Conservation (phyloP, 2,329 filamentous ascomycete species). For the Teratosphaeria nubilosa region DNA sequence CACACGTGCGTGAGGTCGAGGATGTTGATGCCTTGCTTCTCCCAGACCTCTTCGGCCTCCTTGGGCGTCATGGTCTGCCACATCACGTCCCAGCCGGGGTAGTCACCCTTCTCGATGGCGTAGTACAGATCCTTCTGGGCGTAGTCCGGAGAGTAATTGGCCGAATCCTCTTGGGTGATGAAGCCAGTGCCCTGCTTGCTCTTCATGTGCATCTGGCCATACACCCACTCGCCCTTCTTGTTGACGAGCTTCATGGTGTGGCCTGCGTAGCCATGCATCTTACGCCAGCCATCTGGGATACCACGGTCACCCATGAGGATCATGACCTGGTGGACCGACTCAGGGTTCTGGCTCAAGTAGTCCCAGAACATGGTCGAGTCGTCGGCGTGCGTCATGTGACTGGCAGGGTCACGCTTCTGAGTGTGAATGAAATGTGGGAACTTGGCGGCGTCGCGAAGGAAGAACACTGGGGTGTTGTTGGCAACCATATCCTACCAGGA, state of each 20-base stretch:
- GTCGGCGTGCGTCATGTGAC: constrained; percentile 56
- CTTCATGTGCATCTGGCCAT: constrained; percentile 44
- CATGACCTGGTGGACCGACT: constrained; percentile 45
- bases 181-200: constrained; percentile 43
- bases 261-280: constrained; percentile 46
- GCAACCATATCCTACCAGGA: constrained; percentile 40
- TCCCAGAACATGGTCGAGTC: constrained; percentile 60
- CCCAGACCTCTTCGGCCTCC: constrained; percentile 42
- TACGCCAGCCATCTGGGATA: constrained; percentile 45
- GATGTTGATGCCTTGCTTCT: constrained; percentile 45
- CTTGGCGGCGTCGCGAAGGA: constrained; percentile 62
- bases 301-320: constrained; percentile 46
- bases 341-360: constrained; percentile 44
- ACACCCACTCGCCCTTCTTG: constrained; percentile 44
- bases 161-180: constrained; percentile 43
- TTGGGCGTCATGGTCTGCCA: constrained; percentile 45
- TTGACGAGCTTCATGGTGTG: constrained; percentile 46
- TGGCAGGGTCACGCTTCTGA: constrained; percentile 63
- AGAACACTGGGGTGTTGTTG: constrained; percentile 68
- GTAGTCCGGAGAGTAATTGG: constrained; percentile 42
- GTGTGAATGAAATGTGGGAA: constrained; percentile 66
- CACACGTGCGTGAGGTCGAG: constrained; percentile 47
- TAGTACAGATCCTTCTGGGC: constrained; percentile 44
- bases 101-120: constrained; percentile 44
- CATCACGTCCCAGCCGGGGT: constrained; percentile 41